phyloP scores from a whole-genome alignment of 768 basidiomycete genomes.

The Termitomyces sp. region DNA sequence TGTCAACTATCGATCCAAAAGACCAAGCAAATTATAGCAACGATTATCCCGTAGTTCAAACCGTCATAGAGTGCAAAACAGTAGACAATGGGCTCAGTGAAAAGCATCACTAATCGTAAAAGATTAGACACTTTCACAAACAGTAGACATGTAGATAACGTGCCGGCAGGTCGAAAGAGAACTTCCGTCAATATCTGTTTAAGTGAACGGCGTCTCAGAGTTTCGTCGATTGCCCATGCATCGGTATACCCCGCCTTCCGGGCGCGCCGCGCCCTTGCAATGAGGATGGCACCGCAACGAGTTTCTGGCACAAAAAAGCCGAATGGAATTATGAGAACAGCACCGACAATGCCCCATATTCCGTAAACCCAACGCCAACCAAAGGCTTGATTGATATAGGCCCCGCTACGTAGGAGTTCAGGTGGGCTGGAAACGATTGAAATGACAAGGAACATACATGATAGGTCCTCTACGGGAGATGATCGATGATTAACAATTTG shows the following conservation, averaged over 20 bases:
- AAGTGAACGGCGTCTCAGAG: conserved; percentile 11
- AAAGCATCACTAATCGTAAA: conserved; percentile 14
- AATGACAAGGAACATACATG: neutral
- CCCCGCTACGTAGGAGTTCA: conserved; percentile 3
- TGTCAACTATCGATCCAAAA: neutral
- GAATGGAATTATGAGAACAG: conserved; percentile 13
- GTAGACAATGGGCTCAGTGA: conserved; percentile 21
- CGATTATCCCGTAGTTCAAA: conserved; percentile 19
- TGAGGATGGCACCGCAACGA: conserved; percentile 17
- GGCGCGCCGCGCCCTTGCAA: conserved; percentile 14
- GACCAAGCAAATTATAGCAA: neutral
- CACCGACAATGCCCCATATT: conserved; percentile 19
- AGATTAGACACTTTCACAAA: too few relatives aligned
- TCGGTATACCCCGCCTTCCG: conserved; percentile 7
- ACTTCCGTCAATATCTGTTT: conserved; percentile 15
- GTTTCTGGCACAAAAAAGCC: conserved; percentile 18
- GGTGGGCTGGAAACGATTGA: neutral
- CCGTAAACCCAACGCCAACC: conserved; percentile 22
- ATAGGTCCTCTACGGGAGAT: conserved; percentile 12
- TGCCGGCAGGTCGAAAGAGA: conserved; percentile 17
- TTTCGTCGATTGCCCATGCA: conserved; percentile 19
- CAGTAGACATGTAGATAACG: neutral
- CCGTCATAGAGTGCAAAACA: conserved; percentile 21
- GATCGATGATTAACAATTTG: neutral
- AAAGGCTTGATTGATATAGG: conserved; percentile 16